Evolutionary conservation across 2,329 filamentous ascomycete species (phyloP), one percentile per base, ranked within the genome.

Genomic region (Ascocoryne sarcoides): DNA sequence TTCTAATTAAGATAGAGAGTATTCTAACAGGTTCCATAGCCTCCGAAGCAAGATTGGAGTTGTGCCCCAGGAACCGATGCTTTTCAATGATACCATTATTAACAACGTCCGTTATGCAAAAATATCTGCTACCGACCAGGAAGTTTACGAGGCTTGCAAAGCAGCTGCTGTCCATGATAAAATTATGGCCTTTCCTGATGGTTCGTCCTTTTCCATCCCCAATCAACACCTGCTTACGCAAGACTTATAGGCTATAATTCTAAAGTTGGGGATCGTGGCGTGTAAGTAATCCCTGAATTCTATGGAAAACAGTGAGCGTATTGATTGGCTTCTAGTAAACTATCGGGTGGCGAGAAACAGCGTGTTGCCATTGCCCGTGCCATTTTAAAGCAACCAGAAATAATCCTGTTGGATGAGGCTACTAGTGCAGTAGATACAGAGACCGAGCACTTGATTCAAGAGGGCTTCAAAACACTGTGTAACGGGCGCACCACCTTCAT

Each of bases 361-460:
- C 75, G 87, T 4, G 71, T 93, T 17, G 80, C 90, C 8, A 95
- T 96, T 61, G 88, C 90, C 10, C 75, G 89, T 54, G 89, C 89
- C 28, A 78, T 95, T 36, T 84, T 95, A 19, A 92, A 84, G n/a
- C 83, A 95, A 52, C 90, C 90, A 0, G 92, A 89, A 65, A 80
- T 98, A 53, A 73, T 98, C 2, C 73, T 98, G 1, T 78, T 98
- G 4, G 92, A 98, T 51, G 92, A 98, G 63, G 92, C 92, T 10
- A 98, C 92, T 0, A 92, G 85, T 31, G 88, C 88, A 2, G 73
- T 98, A 1, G 92, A 98, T 59, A 95, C 90, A 19, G 90, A 92
- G 58, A 93, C 87, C 0, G 92, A 98, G 64, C 86, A 86, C 32
- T 79, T 93, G 10, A 92, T 98, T 2, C 92, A 96, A 60, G 84